Evolutionary conservation across 805 yeast species (phyloP), one percentile per base, ranked within the genome.

Genomic region (Priceomyces medius): DNA sequence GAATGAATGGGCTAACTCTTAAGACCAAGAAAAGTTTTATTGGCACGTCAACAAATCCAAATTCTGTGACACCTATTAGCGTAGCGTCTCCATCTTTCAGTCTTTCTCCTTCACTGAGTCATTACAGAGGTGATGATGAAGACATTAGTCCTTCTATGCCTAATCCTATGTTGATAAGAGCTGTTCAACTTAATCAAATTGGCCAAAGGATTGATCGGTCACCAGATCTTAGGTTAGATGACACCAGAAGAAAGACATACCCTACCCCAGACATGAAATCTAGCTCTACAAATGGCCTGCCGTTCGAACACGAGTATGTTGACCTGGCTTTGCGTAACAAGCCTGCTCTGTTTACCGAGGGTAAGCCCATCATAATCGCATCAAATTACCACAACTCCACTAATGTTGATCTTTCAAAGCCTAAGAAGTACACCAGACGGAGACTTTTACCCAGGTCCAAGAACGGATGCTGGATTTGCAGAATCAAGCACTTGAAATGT

Each of bases 401-500:
- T 10, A 35, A 35, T 10, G 29, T 35, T 13, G 38, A 35, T 13
- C 23, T 35, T 9, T 35, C 38, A 7, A 47, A 54, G 35, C 54
- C 61, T 7, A 68, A 66, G 42, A 67, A 66, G 46, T 55, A 66
- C 41, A 69, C 70, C 12, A 53, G 75, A 26, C 57, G 68, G 42
- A 61, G 73, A 41, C 48, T 65, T 18, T 55, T 67, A 42, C 73
- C 73, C 2, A 52, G 75, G 35, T 66, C 73, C 2, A 66, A 66
- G 43, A 63, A 56, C 24, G 76, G 76, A 5, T 70, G 76, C 45
- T 70, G 76, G 76, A 66, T 70, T 40, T 70, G 76, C 45, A 54
- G 76, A 41, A 70, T 70, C 43, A 68, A 68, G 46, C 76, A 70
- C 47, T 58, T 70, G 42, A 70, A 70, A 46, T 70, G 76, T 49